phyloP scores from a whole-genome alignment of 2,329 filamentous ascomycete genomes.

The Alternaria gansuensis region DNA sequence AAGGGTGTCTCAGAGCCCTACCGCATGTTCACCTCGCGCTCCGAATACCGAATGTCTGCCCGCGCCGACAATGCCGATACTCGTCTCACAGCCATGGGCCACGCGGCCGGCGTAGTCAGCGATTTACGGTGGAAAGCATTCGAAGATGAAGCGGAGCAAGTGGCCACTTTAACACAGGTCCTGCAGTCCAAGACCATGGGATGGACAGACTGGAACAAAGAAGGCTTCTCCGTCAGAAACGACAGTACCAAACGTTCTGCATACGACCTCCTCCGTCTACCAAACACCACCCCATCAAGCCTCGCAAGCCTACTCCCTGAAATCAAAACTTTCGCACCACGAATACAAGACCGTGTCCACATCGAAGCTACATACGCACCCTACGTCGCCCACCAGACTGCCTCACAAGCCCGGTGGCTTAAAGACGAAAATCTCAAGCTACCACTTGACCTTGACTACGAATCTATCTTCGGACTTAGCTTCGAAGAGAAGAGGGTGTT shows the following conservation, averaged over 20 bases:
- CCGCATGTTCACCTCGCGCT: slow-evolving; percentile 96
- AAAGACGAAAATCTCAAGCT: slow-evolving; percentile 79
- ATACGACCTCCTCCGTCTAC: slow-evolving; percentile 78
- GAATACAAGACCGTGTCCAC: slow-evolving; percentile 73
- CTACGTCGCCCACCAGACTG: slow-evolving; percentile 78
- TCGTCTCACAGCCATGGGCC: slow-evolving; percentile 81
- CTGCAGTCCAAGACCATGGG: slow-evolving; percentile 68
- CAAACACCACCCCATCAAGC: slow-evolving; percentile 62
- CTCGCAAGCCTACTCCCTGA: slow-evolving; percentile 68
- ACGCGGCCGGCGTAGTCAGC: slow-evolving; percentile 78
- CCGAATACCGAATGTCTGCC: slow-evolving; percentile 92
- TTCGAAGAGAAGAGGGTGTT: slow-evolving; percentile 80
- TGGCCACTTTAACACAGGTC: slow-evolving; percentile 69
- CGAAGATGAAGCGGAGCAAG: slow-evolving; percentile 70
- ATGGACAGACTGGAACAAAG: slow-evolving; percentile 71
- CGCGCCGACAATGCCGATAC: slow-evolving; percentile 94
- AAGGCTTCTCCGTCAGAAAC: slow-evolving; percentile 73
- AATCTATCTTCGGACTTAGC: slow-evolving; percentile 75
- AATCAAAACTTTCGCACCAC: slow-evolving; percentile 63
- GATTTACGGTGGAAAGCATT: slow-evolving; percentile 80
- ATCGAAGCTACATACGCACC: slow-evolving; percentile 89
- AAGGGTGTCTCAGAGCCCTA: slow-evolving; percentile 98
- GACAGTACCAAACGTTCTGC: slow-evolving; percentile 75
- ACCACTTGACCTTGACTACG: slow-evolving; percentile 80
- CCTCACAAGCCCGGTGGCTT: slow-evolving; percentile 71